These are phyloP conservation scores for Clavaria fumosa DNA, from an alignment of 768 basidiomycete species.

Conservation along the genomic window DNA sequence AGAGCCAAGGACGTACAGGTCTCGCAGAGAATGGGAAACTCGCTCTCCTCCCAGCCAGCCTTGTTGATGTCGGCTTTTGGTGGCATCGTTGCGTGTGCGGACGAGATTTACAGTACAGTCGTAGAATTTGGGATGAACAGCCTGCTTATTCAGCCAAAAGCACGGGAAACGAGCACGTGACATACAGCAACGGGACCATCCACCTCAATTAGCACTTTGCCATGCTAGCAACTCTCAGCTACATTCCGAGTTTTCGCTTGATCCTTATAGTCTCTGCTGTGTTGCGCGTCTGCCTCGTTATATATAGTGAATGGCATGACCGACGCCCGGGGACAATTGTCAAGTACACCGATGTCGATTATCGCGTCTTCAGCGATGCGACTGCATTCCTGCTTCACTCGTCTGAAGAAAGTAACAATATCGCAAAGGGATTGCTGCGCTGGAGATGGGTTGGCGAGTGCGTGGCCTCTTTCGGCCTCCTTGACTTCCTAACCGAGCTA, in stretches of 20 bases:
- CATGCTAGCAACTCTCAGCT: no score
- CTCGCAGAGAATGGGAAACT: constrained; percentile 89
- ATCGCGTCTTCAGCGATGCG: constrained; percentile 90
- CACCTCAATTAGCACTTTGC: no score
- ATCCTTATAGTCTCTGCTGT: constrained; percentile 39
- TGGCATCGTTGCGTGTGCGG: constrained; percentile 30
- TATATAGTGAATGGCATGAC: constrained; percentile 88
- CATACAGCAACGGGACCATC: no score
- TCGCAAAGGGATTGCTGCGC: constrained; percentile 43
- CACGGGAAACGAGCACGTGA: no score
- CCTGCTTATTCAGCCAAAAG: no score
- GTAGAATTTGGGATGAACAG: no score
- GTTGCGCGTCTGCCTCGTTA: constrained; percentile 53
- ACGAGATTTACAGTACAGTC: no score
- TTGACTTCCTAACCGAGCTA: background rate
- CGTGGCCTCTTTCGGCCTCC: constrained; percentile 17
- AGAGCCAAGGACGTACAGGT: constrained; percentile 42
- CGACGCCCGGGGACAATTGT: constrained; percentile 60
- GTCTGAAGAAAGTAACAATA: constrained; percentile 26
- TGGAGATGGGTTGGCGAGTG: constrained; percentile 62
- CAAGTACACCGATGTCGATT: constrained; percentile 98
- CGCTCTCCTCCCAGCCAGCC: constrained; percentile 87
- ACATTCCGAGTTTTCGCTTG: no score
- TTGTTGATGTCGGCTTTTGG: constrained; percentile 91
- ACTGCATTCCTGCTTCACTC: constrained; percentile 48